Evolutionary conservation across 2,329 filamentous ascomycete species (phyloP).

Genomic region (Cytospora paraplurivora): DNA sequence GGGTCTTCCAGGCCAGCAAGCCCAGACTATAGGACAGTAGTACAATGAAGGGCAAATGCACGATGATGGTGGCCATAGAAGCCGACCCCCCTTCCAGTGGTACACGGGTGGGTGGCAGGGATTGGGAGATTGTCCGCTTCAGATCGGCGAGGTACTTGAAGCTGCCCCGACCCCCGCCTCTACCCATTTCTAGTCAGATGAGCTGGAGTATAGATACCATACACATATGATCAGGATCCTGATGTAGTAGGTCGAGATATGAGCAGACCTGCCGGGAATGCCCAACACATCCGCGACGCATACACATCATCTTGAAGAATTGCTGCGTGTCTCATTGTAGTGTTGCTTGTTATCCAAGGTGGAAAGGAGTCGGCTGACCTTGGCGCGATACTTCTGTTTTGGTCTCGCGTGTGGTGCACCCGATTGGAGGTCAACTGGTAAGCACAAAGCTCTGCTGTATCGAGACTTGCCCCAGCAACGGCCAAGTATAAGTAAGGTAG

Average conservation of each 20-base stretch:
- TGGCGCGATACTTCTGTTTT: neutral
- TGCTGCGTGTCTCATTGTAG: neutral
- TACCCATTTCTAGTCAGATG: neutral
- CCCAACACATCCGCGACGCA: neutral
- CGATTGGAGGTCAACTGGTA: neutral
- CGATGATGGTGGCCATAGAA: constrained; percentile 3
- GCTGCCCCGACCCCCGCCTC: constrained; percentile 16
- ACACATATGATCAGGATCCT: neutral
- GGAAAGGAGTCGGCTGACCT: constrained; percentile 9
- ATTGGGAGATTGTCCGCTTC: constrained; percentile 7
- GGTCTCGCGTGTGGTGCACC: constrained; percentile 9
- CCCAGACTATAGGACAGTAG: constrained; percentile 6
- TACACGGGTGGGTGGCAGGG: constrained; percentile 3
- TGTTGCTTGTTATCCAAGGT: neutral
- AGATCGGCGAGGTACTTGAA: constrained; percentile 23
- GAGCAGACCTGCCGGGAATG: neutral
- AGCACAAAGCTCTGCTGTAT: constrained; percentile 16
- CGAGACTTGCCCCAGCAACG: constrained; percentile 13
- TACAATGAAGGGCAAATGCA: constrained; percentile 10
- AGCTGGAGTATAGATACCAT: constrained; percentile 2
- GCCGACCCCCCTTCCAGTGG: constrained; percentile 11
- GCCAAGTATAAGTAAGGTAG: neutral
- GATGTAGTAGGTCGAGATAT: neutral
- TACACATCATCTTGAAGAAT: neutral
- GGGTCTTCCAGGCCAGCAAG: constrained; percentile 1